Evolutionary conservation across 805 yeast species (phyloP), one percentile per base, ranked within the genome.

Genomic region (Zygotorulaspora sp.): DNA sequence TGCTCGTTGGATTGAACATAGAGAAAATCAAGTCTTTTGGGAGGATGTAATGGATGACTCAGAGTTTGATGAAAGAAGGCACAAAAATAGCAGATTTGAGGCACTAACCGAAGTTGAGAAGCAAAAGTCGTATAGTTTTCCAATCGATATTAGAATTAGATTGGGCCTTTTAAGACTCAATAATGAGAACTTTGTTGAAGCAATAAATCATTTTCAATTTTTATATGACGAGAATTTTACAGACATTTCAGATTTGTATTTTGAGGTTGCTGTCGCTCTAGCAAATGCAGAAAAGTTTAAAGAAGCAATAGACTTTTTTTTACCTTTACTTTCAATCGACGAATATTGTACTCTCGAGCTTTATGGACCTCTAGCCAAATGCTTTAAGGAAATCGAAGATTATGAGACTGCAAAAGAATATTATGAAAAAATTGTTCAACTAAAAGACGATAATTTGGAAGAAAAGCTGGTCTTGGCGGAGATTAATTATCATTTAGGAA

Each of bases 111-210:
- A 53, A 25, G 44, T 42, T 9, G 62, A 62, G 31, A 74, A 72
- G 38, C 57, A 62, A 4, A 58, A 65, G 39, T 46, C 62, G 24
- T 69, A 69, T 50, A 52, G 70, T 6, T 61, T 92, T 14, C 97
- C 97, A 1, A 78, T 89, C 32, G 97, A 90, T 64, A 84, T 92
- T 17, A 64, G 97, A 38, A 80, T 78, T 20, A 85, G 92, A 58
- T 57, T 92, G 16, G 95, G 96, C 0, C 60, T 78, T 8, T 69
- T 85, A 33, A 71, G 98, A 41, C 63, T 92, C 21, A 77, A 78
- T 38, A 62, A 77, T 24, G 79, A 77, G 36, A 70, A 80, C 30
- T 66, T 70, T 18, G 73, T 72, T 1, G 96, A 89, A 49, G 95
- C 96, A 0, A 54, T 80, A 40, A 62, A 60, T 6, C 97, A 90